Evolutionary conservation across 164 flowering plant genomes (phyloP).

Genomic region (Liriodendron chinense): DNA sequence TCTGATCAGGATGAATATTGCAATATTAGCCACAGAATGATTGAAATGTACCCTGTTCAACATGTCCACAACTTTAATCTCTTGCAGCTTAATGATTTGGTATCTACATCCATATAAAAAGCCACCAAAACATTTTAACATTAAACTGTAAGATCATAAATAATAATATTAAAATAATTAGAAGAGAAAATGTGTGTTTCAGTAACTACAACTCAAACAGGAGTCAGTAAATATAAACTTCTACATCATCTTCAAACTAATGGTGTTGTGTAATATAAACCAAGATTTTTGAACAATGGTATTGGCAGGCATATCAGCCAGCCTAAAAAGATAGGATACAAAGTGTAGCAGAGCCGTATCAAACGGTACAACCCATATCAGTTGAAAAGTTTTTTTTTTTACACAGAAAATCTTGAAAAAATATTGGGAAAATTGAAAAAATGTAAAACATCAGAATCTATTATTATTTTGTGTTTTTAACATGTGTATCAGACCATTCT

Average conservation of each 20-base stretch:
- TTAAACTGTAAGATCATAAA: not conserved
- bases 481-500: no score
- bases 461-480: no score
- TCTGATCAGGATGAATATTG: not conserved
- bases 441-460: no score
- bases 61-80: conserved; percentile 40
- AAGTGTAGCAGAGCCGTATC: no score
- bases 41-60: conserved; percentile 35
- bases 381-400: no score
- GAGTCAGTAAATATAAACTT: not conserved
- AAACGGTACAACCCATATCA: no score
- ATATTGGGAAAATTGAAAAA: no score
- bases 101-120: conserved; percentile 28
- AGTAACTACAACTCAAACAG: not conserved
- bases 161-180: not conserved
- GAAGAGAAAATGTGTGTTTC: not conserved
- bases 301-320: no score
- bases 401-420: no score
- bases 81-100: conserved; percentile 39
- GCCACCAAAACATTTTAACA: not conserved
- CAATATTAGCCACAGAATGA: not conserved
- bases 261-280: not conserved
- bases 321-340: no score
- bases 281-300: no score
- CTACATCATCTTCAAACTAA: not conserved